phyloP scores from a whole-genome alignment of 495 filamentous ascomycete genomes.

The Neurospora sublineolata region DNA sequence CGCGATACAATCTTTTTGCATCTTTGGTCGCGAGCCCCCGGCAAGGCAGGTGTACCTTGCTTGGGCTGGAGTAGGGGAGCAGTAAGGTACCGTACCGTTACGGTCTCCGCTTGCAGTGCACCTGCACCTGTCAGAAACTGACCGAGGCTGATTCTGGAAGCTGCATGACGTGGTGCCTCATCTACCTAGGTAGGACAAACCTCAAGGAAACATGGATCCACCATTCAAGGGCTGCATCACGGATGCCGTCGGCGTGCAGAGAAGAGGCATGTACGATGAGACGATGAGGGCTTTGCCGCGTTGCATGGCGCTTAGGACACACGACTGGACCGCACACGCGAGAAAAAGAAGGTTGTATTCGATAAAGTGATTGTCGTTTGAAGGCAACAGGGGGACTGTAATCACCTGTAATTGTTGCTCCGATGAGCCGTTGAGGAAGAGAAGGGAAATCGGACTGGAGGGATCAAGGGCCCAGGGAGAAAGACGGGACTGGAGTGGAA shows the following conservation, averaged over 20 bases:
- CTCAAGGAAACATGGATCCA: conserved; percentile 12
- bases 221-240: neutral
- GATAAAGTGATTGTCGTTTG: neutral
- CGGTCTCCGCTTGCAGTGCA: neutral
- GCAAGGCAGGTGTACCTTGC: neutral
- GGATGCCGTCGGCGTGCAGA: neutral
- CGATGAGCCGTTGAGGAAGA: neutral
- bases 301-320: neutral
- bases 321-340: neutral
- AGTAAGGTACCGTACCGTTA: neutral
- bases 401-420: neutral
- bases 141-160: conserved; percentile 3
- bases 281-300: neutral
- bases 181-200: conserved; percentile 25
- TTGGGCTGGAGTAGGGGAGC: neutral
- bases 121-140: neutral
- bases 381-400: neutral
- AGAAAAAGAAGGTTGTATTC: neutral
- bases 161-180: conserved; percentile 22
- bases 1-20: neutral
- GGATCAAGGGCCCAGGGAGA: neutral
- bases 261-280: neutral
- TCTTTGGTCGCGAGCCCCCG: neutral
- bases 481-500: neutral
- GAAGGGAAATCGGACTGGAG: neutral